Evolutionary conservation across 2,329 filamentous ascomycete genomes (phyloP).

Genomic region (Ascochyta pisi): DNA sequence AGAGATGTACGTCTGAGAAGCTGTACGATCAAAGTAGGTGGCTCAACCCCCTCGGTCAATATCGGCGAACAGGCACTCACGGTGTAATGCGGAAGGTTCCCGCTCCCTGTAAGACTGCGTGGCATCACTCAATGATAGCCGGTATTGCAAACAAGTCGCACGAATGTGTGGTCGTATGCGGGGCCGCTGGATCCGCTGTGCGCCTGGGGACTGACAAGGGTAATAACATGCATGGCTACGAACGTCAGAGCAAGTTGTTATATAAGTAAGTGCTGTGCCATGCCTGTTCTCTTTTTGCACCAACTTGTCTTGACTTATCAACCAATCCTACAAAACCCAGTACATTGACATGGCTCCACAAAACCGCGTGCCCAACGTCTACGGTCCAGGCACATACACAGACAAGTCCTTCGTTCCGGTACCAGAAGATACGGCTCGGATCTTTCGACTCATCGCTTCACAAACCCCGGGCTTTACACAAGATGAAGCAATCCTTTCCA

Average conservation of each 20-base stretch:
- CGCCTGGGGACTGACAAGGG: not conserved
- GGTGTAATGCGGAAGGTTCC: constrained; percentile 10
- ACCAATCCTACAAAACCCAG: too few species aligned
- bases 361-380: constrained; percentile 27
- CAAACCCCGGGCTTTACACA: constrained; percentile 52
- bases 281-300: too few species aligned
- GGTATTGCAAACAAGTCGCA: constrained; percentile 7
- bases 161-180: not conserved
- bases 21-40: not conserved
- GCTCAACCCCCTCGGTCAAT: not conserved
- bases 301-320: too few species aligned
- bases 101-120: constrained; percentile 6
- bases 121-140: not conserved
- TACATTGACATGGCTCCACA: constrained; percentile 10
- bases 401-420: constrained; percentile 50
- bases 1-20: not conserved
- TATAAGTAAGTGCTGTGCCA: constrained; percentile 2
- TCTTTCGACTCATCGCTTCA: constrained; percentile 50
- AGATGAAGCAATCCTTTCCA: constrained; percentile 39
- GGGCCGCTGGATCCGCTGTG: not conserved
- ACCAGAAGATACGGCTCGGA: constrained; percentile 46
- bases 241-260: not conserved
- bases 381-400: constrained; percentile 52
- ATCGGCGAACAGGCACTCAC: not conserved
- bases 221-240: not conserved